phyloP scores from a whole-genome alignment of 306 rosid species.

The Rosa lucieae region DNA sequence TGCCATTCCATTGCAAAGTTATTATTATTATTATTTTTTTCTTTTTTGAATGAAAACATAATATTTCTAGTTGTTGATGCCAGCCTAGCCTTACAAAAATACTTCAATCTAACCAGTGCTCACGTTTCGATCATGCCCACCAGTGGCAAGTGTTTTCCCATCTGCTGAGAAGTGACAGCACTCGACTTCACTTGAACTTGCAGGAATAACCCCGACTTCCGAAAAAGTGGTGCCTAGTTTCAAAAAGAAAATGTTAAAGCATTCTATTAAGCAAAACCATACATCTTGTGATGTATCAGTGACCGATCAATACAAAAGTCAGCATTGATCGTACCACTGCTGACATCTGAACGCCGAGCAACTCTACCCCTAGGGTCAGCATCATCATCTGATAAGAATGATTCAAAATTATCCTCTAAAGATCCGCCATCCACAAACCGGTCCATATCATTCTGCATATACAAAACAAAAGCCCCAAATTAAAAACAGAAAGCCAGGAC shows the following conservation, averaged over 20 bases:
- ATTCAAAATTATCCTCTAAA: slow-evolving; percentile 54
- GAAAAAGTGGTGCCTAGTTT: slow-evolving; percentile 44
- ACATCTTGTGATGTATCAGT: background rate
- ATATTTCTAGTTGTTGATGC: background rate
- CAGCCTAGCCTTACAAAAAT: slow-evolving; percentile 1
- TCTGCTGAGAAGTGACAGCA: slow-evolving; percentile 87
- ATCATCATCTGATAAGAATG: slow-evolving; percentile 49
- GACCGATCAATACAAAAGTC: background rate
- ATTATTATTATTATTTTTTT: background rate
- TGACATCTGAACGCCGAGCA: slow-evolving; percentile 34
- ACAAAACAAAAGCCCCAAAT: too few relatives aligned
- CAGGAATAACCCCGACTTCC: slow-evolving; percentile 47
- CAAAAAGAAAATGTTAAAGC: slow-evolving; percentile 21
- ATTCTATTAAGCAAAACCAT: slow-evolving; percentile 2
- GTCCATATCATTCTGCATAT: slow-evolving; percentile 31
- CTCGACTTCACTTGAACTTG: slow-evolving; percentile 61
- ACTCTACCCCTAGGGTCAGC: slow-evolving; percentile 43
- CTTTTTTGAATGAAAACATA: background rate
- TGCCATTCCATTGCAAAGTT: background rate
- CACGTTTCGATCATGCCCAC: slow-evolving; percentile 82
- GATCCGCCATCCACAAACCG: slow-evolving; percentile 54
- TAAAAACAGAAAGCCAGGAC: too few relatives aligned
- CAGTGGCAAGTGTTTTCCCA: slow-evolving; percentile 87
- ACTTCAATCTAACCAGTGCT: slow-evolving; percentile 14
- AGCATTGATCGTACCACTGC: slow-evolving; percentile 46